A percentile compares a stretch with the other conserved stretches of the same genome.
These are phyloP conservation scores for Lichtheimia hyalospora DNA, from an alignment of 371 early-diverging fungal genomes.

Conservation along the genomic window DNA sequence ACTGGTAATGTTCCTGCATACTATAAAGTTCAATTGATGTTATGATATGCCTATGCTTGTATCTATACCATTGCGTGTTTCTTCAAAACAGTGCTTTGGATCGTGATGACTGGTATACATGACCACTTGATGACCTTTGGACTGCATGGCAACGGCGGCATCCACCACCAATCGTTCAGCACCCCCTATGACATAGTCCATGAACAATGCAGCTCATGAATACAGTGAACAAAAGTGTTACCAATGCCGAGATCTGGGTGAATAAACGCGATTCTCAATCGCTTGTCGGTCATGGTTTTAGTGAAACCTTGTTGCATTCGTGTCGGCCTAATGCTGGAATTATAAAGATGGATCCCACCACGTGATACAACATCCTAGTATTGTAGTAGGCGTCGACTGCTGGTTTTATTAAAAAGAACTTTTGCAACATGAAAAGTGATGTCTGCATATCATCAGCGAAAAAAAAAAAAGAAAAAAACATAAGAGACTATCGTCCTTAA, in stretches of 20 bases:
- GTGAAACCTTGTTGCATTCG: too few species aligned
- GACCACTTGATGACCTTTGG: slow-evolving; percentile 75
- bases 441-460: background rate
- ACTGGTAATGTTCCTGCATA: slow-evolving; percentile 74
- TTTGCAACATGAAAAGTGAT: background rate
- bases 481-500: background rate
- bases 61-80: slow-evolving; percentile 79
- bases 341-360: too few species aligned
- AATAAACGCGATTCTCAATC: slow-evolving; percentile 68
- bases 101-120: slow-evolving; percentile 94
- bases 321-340: too few species aligned
- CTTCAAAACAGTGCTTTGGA: slow-evolving; percentile 86
- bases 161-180: slow-evolving; percentile 97
- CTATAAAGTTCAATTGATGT: background rate
- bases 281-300: slow-evolving; percentile 5
- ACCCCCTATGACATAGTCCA: slow-evolving; percentile 66
- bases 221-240: slow-evolving; percentile 13
- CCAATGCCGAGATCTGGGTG: slow-evolving; percentile 94
- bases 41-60: background rate
- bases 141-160: slow-evolving; percentile 82
- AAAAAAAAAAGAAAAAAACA: background rate
- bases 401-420: too few species aligned
- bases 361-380: too few species aligned
- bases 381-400: too few species aligned
- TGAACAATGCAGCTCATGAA: too few species aligned